Base-by-base conservation (phyloP, 768 basidiomycete genomes). In the Phanerochaete carnosa region DNA sequence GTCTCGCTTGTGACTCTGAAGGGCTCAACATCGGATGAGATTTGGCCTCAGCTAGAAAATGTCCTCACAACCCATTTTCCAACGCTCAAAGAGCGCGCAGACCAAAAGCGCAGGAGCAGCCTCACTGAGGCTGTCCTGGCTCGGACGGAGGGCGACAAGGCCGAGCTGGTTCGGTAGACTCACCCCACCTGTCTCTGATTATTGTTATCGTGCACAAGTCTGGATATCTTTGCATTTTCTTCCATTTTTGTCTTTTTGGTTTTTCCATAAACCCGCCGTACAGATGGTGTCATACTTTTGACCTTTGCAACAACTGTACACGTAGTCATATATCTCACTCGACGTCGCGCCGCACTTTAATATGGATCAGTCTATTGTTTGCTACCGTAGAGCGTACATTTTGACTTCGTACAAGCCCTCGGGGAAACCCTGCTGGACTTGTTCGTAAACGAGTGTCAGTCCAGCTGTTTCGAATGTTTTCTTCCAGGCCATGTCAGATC, bases 401-500 rank as follows among this genome's bases (percentile, higher is more conserved):
- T 92, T 94, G 1, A 98, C 95, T 28, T 80, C 79, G 72, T 88
- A 97, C 57, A 98, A 69, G 16, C 87, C 94, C 50, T 76, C 79
- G 0, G 94, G 94, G 51, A 98, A 83, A 1, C 96, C 96, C 8
- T 83, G 76, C 69, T 99, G 96, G 0, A 90, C 75, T 66, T 90
- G 82, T 62, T 97, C 87, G 65, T 81, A 75, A 13, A 95, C 71
- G 26, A 98, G 72, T 6, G 69, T 79, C 45, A 98, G 73, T 9
- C 90, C 92, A 6, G 94, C 93, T 52, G 82, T 74, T 35, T 76
- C 68, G 71, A 99, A 98, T 22, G 88, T 75, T 4, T 76, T 70
- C 68, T 91, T 89, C 89, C 94, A 98, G 28, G 87, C 86, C 60
- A 76, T 71, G 73, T 95, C 90, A 7, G 94, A 96, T 69, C 95